Evolutionary conservation across 257 asterid species (phyloP), one percentile per base, ranked within the genome.

Genomic region (Solanum infundibuliforme): DNA sequence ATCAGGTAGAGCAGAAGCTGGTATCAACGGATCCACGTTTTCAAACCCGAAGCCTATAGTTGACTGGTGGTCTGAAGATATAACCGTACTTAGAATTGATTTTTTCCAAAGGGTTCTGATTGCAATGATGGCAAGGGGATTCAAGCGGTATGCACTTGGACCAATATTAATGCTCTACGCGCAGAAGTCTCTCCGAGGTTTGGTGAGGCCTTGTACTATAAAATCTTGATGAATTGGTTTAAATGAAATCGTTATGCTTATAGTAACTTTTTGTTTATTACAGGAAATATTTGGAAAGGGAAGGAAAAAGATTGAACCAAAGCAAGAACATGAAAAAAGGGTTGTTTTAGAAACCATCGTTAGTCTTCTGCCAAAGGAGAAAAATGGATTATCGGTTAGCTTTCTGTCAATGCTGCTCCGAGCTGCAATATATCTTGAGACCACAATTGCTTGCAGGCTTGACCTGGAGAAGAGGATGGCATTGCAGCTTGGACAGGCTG

Each of bases 1-100:
- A 1, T 82, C 90, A 0, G 87, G 73, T 85, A 68, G 88, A 90
- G 87, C 71, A 25, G 91, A 90, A 27, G 81, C 84, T 66, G 90
- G 89, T 39, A 31, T 20, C 34, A 74, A 89, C 32, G 94, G 91
- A 29, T 38, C 90, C 36, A 14, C 89, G 1, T 29, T 32, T 27
- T 75, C 91, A 23, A 90, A 91, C 79, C 87, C 92, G 7, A 94
- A 93, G 87, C 91, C 94, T 1, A 71, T 91, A 27, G 97, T 92
- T 12, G 95, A 94, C 87, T 95, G 98, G 98, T 96, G 98, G 98
- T 95, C 98, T 3, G 99, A 94, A 69, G 99, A 96, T 90, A 88
- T 96, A 60, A 88, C 95, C 32, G 86, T 94, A 36, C 96, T 96
- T 5, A 92, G 98, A 25, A 90, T 96, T 18, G 98, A 96, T 88